phyloP scores from a whole-genome alignment of 768 basidiomycete species.

The Tulasnella sp. region DNA sequence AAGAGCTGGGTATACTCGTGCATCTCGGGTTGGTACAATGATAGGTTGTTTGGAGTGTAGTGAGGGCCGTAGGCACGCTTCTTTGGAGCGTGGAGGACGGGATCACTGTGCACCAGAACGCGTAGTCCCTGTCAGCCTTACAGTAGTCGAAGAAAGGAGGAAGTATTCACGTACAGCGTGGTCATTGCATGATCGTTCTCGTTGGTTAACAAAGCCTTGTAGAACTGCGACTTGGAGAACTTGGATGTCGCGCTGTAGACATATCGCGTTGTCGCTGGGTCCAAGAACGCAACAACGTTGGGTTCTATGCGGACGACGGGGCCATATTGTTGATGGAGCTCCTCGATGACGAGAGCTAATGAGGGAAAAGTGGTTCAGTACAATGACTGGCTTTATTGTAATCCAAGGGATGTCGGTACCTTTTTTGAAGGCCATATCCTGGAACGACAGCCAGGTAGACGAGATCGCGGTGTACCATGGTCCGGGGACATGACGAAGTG shows the following conservation, averaged over 20 bases:
- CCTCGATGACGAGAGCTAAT: constrained; percentile 5
- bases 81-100: neutral
- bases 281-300: neutral
- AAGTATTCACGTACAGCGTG: neutral
- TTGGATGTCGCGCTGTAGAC: constrained; percentile 1
- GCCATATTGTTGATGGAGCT: neutral
- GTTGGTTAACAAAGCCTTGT: constrained; percentile 13
- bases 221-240: constrained; percentile 4
- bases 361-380: neutral
- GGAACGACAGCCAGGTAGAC: neutral
- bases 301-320: constrained; percentile 13
- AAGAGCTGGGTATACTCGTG: constrained; percentile 3
- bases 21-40: constrained; percentile 10
- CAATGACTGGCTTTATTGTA: neutral
- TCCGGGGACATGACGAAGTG: constrained; percentile 14
- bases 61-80: constrained; percentile 14
- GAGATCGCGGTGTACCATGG: constrained; percentile 17
- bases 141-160: neutral
- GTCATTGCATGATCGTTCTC: constrained; percentile 18
- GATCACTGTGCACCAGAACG: neutral
- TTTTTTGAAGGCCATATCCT: constrained; percentile 13
- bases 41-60: neutral
- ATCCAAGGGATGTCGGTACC: neutral
- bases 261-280: neutral
- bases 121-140: neutral